Percentiles rank a stretch among this genome's conserved stretches.
phyloP scores from a whole-genome alignment of 352 stramenopile genomes.

The Globisporangium rhizosaccharum region DNA sequence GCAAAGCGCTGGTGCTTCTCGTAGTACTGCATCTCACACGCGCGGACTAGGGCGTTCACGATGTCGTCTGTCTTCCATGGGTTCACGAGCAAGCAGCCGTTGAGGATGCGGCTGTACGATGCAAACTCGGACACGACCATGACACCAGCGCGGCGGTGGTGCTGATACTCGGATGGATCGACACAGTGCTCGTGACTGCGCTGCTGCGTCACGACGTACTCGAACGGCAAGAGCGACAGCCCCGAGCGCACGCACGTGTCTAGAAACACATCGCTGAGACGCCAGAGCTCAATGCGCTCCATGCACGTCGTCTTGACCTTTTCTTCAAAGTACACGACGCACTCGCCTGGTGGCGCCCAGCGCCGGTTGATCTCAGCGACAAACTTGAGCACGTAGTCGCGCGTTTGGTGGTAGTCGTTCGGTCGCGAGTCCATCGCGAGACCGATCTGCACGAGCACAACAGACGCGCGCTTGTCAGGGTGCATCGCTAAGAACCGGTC shows the following conservation, averaged over 20 bases:
- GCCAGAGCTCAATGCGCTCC: constrained; percentile 66
- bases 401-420: constrained; percentile 93
- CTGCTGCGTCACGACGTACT: constrained; percentile 71
- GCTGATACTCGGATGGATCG: constrained; percentile 12
- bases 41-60: constrained; percentile 55
- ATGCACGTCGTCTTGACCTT: constrained; percentile 56
- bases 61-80: constrained; percentile 95
- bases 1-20: constrained; percentile 69
- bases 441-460: constrained; percentile 79
- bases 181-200: constrained; percentile 33
- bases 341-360: constrained; percentile 45
- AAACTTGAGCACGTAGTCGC: constrained; percentile 88
- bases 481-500: constrained; percentile 93
- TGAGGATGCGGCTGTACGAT: constrained; percentile 94
- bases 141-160: constrained; percentile 52
- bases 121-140: constrained; percentile 97
- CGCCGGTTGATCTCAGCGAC: constrained; percentile 90
- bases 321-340: constrained; percentile 74
- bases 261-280: constrained; percentile 62
- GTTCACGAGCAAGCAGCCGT: constrained; percentile 95
- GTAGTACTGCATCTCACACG: constrained; percentile 70
- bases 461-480: constrained; percentile 52
- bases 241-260: constrained; percentile 65
- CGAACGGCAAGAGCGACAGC: constrained; percentile 68
- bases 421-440: constrained; percentile 65